phyloP scores from a whole-genome alignment of 768 basidiomycete species.

The Trametes gibbosa region DNA sequence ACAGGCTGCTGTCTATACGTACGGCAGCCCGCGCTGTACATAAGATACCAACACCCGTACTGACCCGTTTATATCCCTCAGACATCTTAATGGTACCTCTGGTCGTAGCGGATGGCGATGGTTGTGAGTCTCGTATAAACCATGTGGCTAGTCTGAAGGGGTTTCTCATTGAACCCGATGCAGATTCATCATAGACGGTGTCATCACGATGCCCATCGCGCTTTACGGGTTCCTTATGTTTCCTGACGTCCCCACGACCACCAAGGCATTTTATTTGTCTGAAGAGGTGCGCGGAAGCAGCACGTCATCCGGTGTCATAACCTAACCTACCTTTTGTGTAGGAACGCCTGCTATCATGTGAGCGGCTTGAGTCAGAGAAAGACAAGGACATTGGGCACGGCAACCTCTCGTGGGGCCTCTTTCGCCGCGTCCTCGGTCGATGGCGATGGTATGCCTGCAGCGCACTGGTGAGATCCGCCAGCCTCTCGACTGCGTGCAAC shows the following conservation, averaged over 20 bases:
- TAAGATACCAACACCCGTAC: background rate
- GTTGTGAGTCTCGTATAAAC: constrained; percentile 42
- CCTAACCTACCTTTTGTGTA: constrained; percentile 21
- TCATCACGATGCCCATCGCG: constrained; percentile 72
- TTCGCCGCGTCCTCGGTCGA: constrained; percentile 47
- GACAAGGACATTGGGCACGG: constrained; percentile 39
- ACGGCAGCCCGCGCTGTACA: constrained; percentile 11
- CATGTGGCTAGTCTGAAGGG: background rate
- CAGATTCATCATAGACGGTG: constrained; percentile 66
- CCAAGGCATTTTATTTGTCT: constrained; percentile 61
- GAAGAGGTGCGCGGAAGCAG: constrained; percentile 45
- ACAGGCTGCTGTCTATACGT: constrained; percentile 63
- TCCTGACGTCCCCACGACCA: constrained; percentile 66
- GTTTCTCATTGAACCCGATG: background rate
- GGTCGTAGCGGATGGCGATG: constrained; percentile 68
- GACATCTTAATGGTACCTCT: constrained; percentile 49
- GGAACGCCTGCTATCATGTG: constrained; percentile 53
- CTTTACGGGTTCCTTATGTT: constrained; percentile 71
- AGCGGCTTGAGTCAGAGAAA: constrained; percentile 41
- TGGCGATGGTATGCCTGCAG: constrained; percentile 74
- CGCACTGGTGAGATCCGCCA: constrained; percentile 42
- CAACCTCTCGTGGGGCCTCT: constrained; percentile 46
- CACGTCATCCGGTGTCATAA: background rate
- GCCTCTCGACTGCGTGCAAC: background rate
- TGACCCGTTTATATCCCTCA: constrained; percentile 19